These are phyloP conservation scores for Pestalotiopsis sp. DNA, from an alignment of 2,329 filamentous ascomycete genomes.

Conservation along the genomic window DNA sequence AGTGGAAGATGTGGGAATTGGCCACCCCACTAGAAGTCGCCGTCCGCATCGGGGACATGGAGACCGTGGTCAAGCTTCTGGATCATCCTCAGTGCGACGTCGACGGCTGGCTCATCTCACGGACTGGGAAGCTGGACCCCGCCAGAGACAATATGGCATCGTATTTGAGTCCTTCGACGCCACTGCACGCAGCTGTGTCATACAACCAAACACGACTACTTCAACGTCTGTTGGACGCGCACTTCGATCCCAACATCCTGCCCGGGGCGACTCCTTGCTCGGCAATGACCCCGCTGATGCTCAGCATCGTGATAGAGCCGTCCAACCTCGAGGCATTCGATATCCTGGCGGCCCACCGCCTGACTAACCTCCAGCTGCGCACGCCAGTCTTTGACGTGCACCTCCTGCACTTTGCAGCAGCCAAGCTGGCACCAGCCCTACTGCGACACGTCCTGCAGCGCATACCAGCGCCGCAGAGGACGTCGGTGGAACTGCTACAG, in stretches of 20 bases:
- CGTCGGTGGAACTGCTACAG: not conserved
- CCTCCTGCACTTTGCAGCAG: not conserved
- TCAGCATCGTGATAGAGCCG: not conserved
- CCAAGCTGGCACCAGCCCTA: not conserved
- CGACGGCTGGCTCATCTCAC: not conserved
- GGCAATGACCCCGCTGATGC: not conserved
- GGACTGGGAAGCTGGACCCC: not conserved
- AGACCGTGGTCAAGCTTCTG: not conserved
- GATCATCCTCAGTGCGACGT: not conserved
- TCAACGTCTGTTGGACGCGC: not conserved
- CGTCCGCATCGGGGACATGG: not conserved
- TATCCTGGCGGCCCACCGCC: not conserved
- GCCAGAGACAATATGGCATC: not conserved
- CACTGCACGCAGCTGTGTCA: not conserved
- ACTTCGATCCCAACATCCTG: not conserved
- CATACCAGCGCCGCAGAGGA: not conserved
- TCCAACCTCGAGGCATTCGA: not conserved
- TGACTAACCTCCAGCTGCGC: not conserved
- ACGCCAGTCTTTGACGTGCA: not conserved
- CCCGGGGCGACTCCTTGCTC: not conserved
- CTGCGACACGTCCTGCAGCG: not conserved
- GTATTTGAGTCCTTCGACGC: not conserved
- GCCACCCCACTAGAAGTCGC: not conserved
- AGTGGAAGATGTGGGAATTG: not conserved
- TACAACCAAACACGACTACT: not conserved